A percentile compares a stretch with the other conserved stretches of the same genome.
Evolutionary conservation across 164 flowering plant species (phyloP).

Genomic region (Malania oleifera): DNA sequence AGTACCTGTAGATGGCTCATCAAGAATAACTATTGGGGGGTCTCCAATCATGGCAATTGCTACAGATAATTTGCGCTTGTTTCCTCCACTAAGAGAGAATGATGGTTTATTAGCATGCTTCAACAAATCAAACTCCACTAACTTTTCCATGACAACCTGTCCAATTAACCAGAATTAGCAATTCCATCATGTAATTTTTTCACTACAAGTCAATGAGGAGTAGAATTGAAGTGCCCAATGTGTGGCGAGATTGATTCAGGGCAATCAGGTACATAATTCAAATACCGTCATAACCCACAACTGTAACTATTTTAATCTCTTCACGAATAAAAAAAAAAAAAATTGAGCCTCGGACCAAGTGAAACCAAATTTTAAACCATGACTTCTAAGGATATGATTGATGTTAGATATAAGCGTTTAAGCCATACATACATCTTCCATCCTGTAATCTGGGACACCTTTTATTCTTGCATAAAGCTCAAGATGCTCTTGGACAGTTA

Average conservation of each 20-base stretch:
- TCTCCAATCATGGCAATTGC: constrained; percentile 99
- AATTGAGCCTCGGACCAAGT: too few relatives aligned
- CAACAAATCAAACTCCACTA: constrained; percentile 87
- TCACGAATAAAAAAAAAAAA: too few relatives aligned
- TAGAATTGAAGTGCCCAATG: too few relatives aligned
- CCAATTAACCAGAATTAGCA: constrained; percentile 9
- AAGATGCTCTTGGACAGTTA: constrained; percentile 90
- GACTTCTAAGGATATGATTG: too few relatives aligned
- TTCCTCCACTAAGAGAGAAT: constrained; percentile 91
- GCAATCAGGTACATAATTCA: too few relatives aligned
- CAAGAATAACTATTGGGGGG: constrained; percentile 96
- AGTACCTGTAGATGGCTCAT: constrained; percentile 97
- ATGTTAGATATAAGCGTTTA: neutral
- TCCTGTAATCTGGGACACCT: constrained; percentile 66
- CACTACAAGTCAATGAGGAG: too few relatives aligned
- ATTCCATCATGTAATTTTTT: neutral
- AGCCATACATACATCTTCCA: constrained; percentile 50
- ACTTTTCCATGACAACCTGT: constrained; percentile 83
- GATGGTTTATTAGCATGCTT: constrained; percentile 86
- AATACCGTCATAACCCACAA: too few relatives aligned
- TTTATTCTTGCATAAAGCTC: constrained; percentile 96
- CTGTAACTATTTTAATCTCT: too few relatives aligned
- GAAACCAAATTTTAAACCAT: too few relatives aligned
- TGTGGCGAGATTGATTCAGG: too few relatives aligned
- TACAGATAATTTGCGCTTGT: constrained; percentile 92